A percentile compares a stretch with the other conserved stretches of the same genome.
Evolutionary conservation across 2,329 filamentous ascomycete genomes (phyloP).

Genomic region (Fusarium duplospermum): DNA sequence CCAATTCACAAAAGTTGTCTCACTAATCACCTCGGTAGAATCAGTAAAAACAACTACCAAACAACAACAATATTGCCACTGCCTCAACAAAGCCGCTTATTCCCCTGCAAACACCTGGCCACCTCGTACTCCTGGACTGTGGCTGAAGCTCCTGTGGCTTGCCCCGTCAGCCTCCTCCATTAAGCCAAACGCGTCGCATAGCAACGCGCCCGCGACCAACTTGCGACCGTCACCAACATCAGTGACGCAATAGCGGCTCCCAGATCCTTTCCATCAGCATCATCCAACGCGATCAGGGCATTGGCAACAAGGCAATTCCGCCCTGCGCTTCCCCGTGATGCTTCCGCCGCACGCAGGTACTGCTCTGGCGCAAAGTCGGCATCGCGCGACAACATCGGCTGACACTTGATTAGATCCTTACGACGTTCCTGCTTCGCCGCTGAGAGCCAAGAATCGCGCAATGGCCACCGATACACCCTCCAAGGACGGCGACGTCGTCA

Average conservation of each 20-base stretch:
- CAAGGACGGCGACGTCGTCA: slow-evolving; percentile 29
- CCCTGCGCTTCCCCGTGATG: slow-evolving; percentile 10
- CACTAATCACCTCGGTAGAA: not conserved
- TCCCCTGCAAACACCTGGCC: not conserved
- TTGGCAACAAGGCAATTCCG: slow-evolving; percentile 5
- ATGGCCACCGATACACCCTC: slow-evolving; percentile 21
- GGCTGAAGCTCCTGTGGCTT: slow-evolving; percentile 10
- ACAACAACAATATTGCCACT: not conserved
- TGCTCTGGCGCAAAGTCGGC: not conserved
- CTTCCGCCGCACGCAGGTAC: slow-evolving; percentile 28
- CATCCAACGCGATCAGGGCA: not conserved
- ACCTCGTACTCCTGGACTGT: not conserved
- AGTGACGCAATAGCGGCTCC: slow-evolving; percentile 38
- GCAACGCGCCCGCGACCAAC: slow-evolving; percentile 36
- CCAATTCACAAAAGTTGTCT: not conserved
- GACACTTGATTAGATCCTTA: slow-evolving; percentile 37
- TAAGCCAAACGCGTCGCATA: slow-evolving; percentile 36
- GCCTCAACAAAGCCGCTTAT: not conserved
- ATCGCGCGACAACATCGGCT: slow-evolving; percentile 4
- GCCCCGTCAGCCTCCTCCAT: slow-evolving; percentile 10
- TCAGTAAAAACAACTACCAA: not conserved
- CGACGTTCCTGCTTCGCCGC: slow-evolving; percentile 39
- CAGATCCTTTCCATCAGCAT: not conserved
- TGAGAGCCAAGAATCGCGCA: slow-evolving; percentile 14
- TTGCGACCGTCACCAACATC: slow-evolving; percentile 36